Conservation (phyloP, 2,329 filamentous ascomycete genomes). For the Alternaria atra region DNA sequence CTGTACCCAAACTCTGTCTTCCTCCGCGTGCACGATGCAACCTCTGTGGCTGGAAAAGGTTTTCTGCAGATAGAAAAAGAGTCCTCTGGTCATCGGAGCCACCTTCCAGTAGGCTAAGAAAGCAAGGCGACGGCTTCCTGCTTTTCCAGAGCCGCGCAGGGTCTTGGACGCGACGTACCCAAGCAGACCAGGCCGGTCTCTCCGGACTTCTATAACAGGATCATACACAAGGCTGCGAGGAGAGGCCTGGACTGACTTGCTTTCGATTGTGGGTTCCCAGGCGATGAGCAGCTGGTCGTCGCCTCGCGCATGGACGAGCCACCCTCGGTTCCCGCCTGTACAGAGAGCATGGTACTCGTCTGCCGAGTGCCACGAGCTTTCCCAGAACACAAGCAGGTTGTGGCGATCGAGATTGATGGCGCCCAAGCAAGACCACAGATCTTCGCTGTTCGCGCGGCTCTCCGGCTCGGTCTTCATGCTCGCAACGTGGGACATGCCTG, state of each 20-base stretch:
- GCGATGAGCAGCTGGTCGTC: slow-evolving; percentile 19
- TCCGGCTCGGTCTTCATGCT: slow-evolving; percentile 9
- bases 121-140: slow-evolving; percentile 9
- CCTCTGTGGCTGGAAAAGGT: slow-evolving; percentile 15
- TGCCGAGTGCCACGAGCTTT: slow-evolving; percentile 7
- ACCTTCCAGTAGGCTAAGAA: slow-evolving; percentile 23
- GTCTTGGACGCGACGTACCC: slow-evolving; percentile 16
- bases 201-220: slow-evolving; percentile 6
- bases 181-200: slow-evolving; percentile 12
- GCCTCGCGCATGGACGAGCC: slow-evolving; percentile 12
- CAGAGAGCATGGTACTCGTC: slow-evolving; percentile 7
- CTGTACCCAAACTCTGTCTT: slow-evolving; percentile 19
- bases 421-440: slow-evolving; percentile 14
- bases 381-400: slow-evolving; percentile 12
- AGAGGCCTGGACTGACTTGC: slow-evolving; percentile 6
- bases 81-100: slow-evolving; percentile 12
- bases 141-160: slow-evolving; percentile 1
- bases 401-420: slow-evolving; percentile 4
- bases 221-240: slow-evolving; percentile 3
- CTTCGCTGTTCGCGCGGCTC: background rate
- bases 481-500: background rate
- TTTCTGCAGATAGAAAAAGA: slow-evolving; percentile 16
- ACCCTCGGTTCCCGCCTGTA: slow-evolving; percentile 3
- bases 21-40: slow-evolving; percentile 13
- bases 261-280: slow-evolving; percentile 17